phyloP scores from a whole-genome alignment of 2,329 filamentous ascomycete species.

The Xylariaceae sp. region DNA sequence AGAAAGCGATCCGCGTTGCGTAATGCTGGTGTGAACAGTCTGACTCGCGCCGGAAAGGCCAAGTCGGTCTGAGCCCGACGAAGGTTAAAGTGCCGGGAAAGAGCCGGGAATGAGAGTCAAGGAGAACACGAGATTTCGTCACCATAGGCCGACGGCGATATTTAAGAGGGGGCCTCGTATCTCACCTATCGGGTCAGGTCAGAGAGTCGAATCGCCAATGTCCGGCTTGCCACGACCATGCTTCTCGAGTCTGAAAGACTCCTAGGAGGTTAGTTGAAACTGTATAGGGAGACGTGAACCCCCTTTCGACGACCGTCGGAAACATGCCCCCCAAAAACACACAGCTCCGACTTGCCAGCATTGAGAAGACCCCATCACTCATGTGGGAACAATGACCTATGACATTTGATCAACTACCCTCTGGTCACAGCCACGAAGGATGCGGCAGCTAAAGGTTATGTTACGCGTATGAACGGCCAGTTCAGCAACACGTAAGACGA shows the following conservation, averaged over 20 bases:
- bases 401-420: neutral
- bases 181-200: neutral
- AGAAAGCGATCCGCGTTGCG: neutral
- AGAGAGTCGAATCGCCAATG: conserved; percentile 34
- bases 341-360: neutral
- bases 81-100: conserved; percentile 15
- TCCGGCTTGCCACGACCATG: conserved; percentile 30
- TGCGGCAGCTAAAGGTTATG: neutral
- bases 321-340: conserved; percentile 6
- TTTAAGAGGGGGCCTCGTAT: conserved; percentile 33
- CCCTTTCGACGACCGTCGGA: conserved; percentile 28
- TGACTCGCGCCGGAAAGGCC: conserved; percentile 43
- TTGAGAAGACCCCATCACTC: conserved; percentile 3
- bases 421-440: neutral
- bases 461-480: neutral
- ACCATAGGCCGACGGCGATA: conserved; percentile 34
- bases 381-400: conserved; percentile 5
- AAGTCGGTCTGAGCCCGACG: conserved; percentile 36
- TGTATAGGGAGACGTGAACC: conserved; percentile 27
- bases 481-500: neutral
- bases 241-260: conserved; percentile 22
- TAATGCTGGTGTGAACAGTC: neutral
- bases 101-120: conserved; percentile 10
- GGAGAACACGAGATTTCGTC: conserved; percentile 5
- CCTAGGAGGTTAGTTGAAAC: conserved; percentile 23